Conservation (phyloP, 768 basidiomycete genomes). For the Strobilomyces confusus region DNA sequence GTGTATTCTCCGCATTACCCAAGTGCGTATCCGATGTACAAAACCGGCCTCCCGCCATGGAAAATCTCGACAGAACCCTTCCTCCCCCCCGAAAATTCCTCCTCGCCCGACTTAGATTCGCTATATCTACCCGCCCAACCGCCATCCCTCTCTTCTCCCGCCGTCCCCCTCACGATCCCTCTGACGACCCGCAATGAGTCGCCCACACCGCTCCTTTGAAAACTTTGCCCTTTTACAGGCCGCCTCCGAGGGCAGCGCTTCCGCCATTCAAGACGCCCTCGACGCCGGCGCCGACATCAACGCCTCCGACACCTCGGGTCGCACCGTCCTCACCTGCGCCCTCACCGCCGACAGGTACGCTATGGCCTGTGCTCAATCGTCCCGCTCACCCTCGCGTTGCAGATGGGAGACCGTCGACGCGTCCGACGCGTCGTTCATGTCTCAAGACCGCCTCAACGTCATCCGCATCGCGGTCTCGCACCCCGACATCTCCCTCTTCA, state of each 20-base stretch:
- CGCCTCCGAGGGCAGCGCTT: conserved; percentile 53
- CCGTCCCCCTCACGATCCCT: conserved; percentile 24
- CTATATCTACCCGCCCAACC: conserved; percentile 19
- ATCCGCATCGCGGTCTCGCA: conserved; percentile 54
- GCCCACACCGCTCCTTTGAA: conserved; percentile 38
- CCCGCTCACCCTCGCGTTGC: conserved; percentile 5
- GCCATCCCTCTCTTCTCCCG: not conserved
- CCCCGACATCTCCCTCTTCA: conserved; percentile 58
- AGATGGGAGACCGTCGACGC: conserved; percentile 71
- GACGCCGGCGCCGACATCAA: conserved; percentile 65
- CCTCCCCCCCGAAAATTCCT: not conserved
- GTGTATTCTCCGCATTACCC: conserved; percentile 24
- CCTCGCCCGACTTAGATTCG: not conserved
- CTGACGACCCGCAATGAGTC: conserved; percentile 35
- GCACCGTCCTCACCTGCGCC: conserved; percentile 63
- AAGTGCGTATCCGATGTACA: conserved; percentile 21
- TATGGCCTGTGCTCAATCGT: not conserved
- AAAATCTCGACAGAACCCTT: conserved; percentile 18
- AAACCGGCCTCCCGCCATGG: conserved; percentile 8
- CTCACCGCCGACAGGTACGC: conserved; percentile 69
- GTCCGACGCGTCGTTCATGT: conserved; percentile 67
- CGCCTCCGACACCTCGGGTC: conserved; percentile 54
- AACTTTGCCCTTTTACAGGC: conserved; percentile 47
- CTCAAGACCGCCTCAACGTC: conserved; percentile 49
- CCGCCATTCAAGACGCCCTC: conserved; percentile 51